phyloP scores from a whole-genome alignment of 2,329 filamentous ascomycete species.

The Lachnellula arida region DNA sequence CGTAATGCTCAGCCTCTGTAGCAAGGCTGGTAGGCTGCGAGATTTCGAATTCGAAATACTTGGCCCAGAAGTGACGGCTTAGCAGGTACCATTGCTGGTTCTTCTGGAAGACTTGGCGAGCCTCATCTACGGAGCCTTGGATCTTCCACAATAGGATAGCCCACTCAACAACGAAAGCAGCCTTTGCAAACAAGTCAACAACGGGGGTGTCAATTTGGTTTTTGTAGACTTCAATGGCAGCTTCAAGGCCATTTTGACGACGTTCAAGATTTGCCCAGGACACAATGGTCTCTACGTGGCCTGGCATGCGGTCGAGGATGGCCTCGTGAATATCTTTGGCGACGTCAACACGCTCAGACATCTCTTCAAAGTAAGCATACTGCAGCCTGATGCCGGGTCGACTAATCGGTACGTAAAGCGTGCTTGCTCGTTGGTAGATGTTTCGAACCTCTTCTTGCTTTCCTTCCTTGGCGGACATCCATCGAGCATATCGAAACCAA shows the following conservation, averaged over 20 bases:
- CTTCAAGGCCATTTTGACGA: conserved; percentile 76
- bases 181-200: conserved; percentile 75
- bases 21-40: conserved; percentile 68
- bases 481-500: conserved; percentile 94
- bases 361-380: conserved; percentile 94
- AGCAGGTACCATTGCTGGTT: conserved; percentile 82
- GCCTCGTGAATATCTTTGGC: conserved; percentile 81
- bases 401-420: conserved; percentile 80
- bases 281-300: conserved; percentile 80
- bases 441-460: conserved; percentile 89
- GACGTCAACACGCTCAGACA: conserved; percentile 67
- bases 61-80: conserved; percentile 84
- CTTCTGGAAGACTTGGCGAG: conserved; percentile 75
- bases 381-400: conserved; percentile 79
- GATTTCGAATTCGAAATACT: conserved; percentile 84
- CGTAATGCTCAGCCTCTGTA: conserved; percentile 59
- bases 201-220: conserved; percentile 69
- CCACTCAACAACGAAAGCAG: conserved; percentile 83
- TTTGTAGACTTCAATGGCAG: conserved; percentile 79
- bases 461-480: conserved; percentile 77
- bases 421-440: conserved; percentile 84
- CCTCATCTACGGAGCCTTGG: conserved; percentile 74
- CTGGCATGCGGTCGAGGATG: conserved; percentile 70
- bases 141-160: conserved; percentile 82
- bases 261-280: conserved; percentile 84